Evolutionary conservation across 1,284 basidiomycete species (phyloP).

Genomic region (Exobasidium cylindrosporum): DNA sequence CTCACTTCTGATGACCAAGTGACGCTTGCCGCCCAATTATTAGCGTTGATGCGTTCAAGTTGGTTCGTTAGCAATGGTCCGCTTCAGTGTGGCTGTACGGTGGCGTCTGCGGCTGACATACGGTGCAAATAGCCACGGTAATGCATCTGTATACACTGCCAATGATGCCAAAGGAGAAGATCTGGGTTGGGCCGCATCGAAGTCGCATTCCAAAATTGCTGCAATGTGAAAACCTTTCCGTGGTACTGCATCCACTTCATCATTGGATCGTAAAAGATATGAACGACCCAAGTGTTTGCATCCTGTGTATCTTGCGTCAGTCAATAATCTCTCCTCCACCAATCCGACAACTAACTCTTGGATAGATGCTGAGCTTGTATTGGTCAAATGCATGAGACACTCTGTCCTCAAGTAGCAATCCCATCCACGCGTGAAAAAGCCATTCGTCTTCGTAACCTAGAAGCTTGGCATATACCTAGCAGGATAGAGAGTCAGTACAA

Average conservation of each 20-base stretch:
- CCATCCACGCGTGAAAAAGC: conserved; percentile 5
- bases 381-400: neutral
- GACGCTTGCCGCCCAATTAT: too few relatives aligned
- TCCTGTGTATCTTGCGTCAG: neutral
- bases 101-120: neutral
- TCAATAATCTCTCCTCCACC: neutral
- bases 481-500: neutral
- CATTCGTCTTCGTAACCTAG: neutral
- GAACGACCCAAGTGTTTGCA: neutral
- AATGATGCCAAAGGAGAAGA: conserved; percentile 5
- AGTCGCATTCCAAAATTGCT: neutral
- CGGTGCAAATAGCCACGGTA: neutral
- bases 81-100: too few relatives aligned
- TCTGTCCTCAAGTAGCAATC: conserved; percentile 1
- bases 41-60: too few relatives aligned
- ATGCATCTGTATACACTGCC: conserved; percentile 1
- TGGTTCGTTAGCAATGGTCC: too few relatives aligned
- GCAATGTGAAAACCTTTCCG: neutral
- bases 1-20: too few relatives aligned
- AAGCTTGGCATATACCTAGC: neutral
- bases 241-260: neutral
- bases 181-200: neutral
- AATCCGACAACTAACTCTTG: neutral
- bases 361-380: neutral
- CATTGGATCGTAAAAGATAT: neutral